Conservation (phyloP, 192 early-diverging fungal genomes). For the Backusella psychrophila region DNA sequence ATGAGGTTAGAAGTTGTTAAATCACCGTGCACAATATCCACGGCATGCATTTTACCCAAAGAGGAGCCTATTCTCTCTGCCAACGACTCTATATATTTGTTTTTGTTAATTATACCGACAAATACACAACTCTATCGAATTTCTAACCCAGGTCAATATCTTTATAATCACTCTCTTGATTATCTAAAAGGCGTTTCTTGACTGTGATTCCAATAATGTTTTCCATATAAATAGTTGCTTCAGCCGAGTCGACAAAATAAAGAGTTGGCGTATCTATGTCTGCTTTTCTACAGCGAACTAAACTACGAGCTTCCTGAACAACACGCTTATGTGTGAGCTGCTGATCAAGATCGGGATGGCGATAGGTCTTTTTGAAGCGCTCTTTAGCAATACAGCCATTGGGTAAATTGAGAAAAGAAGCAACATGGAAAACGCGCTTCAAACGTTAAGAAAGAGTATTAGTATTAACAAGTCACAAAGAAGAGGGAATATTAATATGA, state of each 20-base stretch:
- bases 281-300: constrained; percentile 67
- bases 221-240: constrained; percentile 88
- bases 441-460: neutral
- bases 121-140: neutral
- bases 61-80: constrained; percentile 59
- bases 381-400: constrained; percentile 81
- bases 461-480: neutral
- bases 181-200: constrained; percentile 60
- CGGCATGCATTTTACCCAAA: constrained; percentile 78
- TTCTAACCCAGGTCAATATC: constrained; percentile 13
- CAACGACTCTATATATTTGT: constrained; percentile 23
- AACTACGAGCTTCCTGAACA: constrained; percentile 82
- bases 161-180: constrained; percentile 16
- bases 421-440: constrained; percentile 72
- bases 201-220: constrained; percentile 77
- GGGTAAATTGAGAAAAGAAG: constrained; percentile 54
- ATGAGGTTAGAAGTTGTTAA: constrained; percentile 96
- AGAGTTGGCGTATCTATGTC: constrained; percentile 82
- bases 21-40: constrained; percentile 94
- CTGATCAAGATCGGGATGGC: constrained; percentile 88
- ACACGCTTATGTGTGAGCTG: constrained; percentile 76
- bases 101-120: neutral
- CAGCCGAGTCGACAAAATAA: constrained; percentile 72
- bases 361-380: constrained; percentile 89
- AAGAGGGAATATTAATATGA: neutral